phyloP scores from a whole-genome alignment of 768 basidiomycete species.

The Tubosaeta brunneosetosa region DNA sequence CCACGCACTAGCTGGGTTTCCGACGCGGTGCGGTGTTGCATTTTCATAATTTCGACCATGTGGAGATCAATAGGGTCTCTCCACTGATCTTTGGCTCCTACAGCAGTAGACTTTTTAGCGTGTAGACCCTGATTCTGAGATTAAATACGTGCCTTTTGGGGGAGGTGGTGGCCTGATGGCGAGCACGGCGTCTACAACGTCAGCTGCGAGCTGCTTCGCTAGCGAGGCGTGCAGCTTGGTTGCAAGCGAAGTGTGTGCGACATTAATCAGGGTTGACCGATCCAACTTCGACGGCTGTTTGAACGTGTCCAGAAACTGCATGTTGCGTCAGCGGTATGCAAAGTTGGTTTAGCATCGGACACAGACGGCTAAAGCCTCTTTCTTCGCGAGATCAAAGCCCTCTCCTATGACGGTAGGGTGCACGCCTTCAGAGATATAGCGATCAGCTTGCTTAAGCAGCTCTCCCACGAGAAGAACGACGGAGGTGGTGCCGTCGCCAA shows the following conservation, averaged over 20 bases:
- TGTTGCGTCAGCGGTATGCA: conserved; percentile 19
- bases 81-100: conserved; percentile 64
- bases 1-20: conserved; percentile 96
- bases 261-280: conserved; percentile 86
- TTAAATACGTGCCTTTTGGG: conserved; percentile 45
- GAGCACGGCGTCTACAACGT: conserved; percentile 93
- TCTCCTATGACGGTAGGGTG: conserved; percentile 95
- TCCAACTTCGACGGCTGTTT: conserved; percentile 75
- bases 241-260: conserved; percentile 91
- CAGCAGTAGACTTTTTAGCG: conserved; percentile 20
- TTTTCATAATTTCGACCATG: conserved; percentile 99
- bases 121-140: conserved; percentile 24
- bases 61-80: conserved; percentile 94
- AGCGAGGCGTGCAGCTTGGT: conserved; percentile 84
- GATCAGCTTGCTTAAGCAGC: conserved; percentile 94
- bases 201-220: conserved; percentile 83
- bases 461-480: conserved; percentile 95
- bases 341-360: conserved; percentile 13
- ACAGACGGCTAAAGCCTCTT: conserved; percentile 82
- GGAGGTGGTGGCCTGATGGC: conserved; percentile 74
- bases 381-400: conserved; percentile 97
- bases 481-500: conserved; percentile 97
- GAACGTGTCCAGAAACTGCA: conserved; percentile 88
- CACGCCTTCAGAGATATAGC: conserved; percentile 96
- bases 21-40: conserved; percentile 97